Percentiles rank a stretch among this genome's conserved stretches.
Conservation (phyloP, 495 filamentous ascomycete species). For the Talaromyces adpressus region DNA sequence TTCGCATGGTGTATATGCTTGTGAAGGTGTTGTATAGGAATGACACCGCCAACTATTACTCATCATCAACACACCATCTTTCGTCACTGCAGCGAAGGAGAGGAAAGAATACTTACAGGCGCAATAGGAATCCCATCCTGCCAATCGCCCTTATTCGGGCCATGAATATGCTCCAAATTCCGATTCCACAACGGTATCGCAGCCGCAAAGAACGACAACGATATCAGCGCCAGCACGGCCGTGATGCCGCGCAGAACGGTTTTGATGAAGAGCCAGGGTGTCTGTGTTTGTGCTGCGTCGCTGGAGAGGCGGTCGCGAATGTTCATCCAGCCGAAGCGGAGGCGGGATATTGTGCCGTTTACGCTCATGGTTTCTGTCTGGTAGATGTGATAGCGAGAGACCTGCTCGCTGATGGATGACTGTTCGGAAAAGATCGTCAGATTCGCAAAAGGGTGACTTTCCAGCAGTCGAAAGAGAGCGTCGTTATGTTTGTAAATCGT, state of each 20-base stretch:
- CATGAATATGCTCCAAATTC: slow-evolving; percentile 8
- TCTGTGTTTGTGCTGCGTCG: not conserved
- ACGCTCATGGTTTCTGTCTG: not conserved
- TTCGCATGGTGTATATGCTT: not conserved
- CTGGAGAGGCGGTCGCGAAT: not conserved
- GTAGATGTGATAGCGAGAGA: not conserved
- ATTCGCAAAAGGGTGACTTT: not conserved
- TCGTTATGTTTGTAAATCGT: not conserved
- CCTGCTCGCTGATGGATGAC: not conserved
- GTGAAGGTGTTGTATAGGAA: slow-evolving; percentile 9
- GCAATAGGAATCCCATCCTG: slow-evolving; percentile 12
- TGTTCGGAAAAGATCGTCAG: not conserved
- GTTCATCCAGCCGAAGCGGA: not conserved
- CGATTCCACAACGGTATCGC: slow-evolving; percentile 9
- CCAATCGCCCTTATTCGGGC: slow-evolving; percentile 9
- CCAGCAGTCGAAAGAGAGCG: not conserved
- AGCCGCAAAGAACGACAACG: slow-evolving; percentile 9
- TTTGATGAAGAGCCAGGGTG: slow-evolving; percentile 8
- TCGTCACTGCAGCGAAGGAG: not conserved
- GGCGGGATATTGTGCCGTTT: not conserved
- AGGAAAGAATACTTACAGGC: slow-evolving; percentile 5
- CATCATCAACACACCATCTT: not conserved
- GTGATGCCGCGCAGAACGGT: slow-evolving; percentile 3
- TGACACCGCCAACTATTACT: slow-evolving; percentile 3
- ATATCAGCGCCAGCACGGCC: slow-evolving; percentile 7